These are phyloP conservation scores for Pelargonium australe DNA, from an alignment of 441 rosid species.

Conservation along the genomic window DNA sequence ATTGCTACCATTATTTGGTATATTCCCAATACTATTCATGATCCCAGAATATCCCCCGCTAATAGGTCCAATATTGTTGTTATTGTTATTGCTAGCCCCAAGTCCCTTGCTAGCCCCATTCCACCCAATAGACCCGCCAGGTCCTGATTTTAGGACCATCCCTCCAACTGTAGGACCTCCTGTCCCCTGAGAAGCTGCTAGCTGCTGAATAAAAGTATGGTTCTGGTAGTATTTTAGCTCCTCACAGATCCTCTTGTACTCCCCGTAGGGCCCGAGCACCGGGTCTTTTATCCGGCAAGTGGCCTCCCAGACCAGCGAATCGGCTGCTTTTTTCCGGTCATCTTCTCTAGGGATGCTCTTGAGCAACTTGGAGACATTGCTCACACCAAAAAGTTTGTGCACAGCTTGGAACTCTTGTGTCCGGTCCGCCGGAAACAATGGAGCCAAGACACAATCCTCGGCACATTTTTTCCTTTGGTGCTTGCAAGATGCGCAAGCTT, in stretches of 20 bases:
- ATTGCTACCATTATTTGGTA: neutral
- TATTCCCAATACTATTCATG: no score
- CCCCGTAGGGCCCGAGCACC: constrained; percentile 47
- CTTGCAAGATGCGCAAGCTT: constrained; percentile 29
- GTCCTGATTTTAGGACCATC: neutral
- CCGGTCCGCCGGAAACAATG: constrained; percentile 22
- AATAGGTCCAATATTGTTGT: no score
- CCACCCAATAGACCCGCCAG: neutral
- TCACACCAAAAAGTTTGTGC: constrained; percentile 25
- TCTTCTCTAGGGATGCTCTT: neutral
- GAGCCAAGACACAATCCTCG: constrained; percentile 22
- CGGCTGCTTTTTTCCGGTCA: constrained; percentile 9
- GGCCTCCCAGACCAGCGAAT: constrained; percentile 28
- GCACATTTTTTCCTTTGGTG: constrained; percentile 27
- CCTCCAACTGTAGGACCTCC: constrained; percentile 4
- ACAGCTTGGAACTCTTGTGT: constrained; percentile 22
- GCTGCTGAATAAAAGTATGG: constrained; percentile 20
- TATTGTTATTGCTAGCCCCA: neutral
- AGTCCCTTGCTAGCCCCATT: neutral
- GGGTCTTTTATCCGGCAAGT: constrained; percentile 48
- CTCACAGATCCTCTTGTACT: constrained; percentile 39
- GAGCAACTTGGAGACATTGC: constrained; percentile 26
- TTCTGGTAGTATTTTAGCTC: constrained; percentile 40
- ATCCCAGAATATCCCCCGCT: no score
- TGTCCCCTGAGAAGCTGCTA: constrained; percentile 9